These are phyloP conservation scores for Tubosaeta sp. DNA, from an alignment of 768 basidiomycete genomes.

Conservation along the genomic window DNA sequence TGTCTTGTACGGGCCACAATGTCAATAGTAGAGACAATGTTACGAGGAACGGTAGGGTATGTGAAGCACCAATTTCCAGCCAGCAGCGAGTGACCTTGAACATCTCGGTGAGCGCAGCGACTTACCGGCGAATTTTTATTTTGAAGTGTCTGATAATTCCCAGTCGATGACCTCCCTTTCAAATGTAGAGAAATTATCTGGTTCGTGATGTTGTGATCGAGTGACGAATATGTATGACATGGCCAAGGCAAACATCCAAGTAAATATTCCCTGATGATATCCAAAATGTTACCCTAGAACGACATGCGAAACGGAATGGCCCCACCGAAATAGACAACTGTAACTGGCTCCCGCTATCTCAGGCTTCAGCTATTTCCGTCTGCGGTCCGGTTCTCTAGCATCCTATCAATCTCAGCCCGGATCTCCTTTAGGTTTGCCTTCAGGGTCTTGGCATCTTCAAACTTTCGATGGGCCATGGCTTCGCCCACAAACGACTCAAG, in stretches of 20 bases:
- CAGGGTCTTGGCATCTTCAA: slow-evolving; percentile 89
- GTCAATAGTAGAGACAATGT: background rate
- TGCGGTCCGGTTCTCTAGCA: slow-evolving; percentile 39
- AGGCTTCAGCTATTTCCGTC: background rate
- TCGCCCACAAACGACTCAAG: slow-evolving; percentile 89
- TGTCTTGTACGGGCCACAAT: background rate
- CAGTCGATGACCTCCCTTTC: no score
- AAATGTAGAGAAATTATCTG: background rate
- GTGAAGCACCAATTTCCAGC: background rate
- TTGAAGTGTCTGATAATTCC: no score
- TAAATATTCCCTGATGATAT: slow-evolving; percentile 6
- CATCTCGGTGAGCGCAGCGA: background rate
- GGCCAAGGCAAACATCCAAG: background rate
- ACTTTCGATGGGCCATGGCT: slow-evolving; percentile 86
- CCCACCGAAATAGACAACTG: background rate
- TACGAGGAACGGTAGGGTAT: background rate
- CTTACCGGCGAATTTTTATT: no score
- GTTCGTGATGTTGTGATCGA: background rate
- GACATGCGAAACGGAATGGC: background rate
- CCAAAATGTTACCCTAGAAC: slow-evolving; percentile 1
- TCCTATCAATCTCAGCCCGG: slow-evolving; percentile 71
- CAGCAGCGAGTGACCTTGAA: background rate
- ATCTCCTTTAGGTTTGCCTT: slow-evolving; percentile 81
- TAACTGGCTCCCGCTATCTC: no score
- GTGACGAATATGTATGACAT: background rate